A percentile compares a stretch with the other conserved stretches of the same genome.
Conservation (phyloP, 805 yeast species). For the Wickerhamomyces sydowiorum region DNA sequence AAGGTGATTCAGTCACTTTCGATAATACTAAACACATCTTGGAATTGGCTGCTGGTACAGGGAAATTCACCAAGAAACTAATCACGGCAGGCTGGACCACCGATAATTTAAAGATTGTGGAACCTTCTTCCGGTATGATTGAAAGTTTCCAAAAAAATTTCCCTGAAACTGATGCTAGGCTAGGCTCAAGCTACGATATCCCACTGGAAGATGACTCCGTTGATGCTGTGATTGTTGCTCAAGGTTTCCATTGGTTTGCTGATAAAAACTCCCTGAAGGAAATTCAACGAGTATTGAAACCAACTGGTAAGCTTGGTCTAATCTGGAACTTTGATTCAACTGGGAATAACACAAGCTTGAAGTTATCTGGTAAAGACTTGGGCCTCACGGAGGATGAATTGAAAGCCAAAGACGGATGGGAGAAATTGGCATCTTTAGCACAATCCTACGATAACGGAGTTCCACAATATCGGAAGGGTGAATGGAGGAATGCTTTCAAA, state of each 20-base stretch:
- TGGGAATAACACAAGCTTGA: constrained; percentile 9
- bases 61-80: constrained; percentile 50
- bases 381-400: constrained; percentile 6
- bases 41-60: constrained; percentile 61
- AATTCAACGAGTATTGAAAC: constrained; percentile 43
- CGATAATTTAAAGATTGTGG: constrained; percentile 38
- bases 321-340: constrained; percentile 53
- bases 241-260: constrained; percentile 67
- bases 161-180: constrained; percentile 33
- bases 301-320: constrained; percentile 43
- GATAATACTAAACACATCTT: constrained; percentile 25
- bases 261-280: constrained; percentile 42
- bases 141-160: constrained; percentile 38
- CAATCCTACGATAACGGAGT: constrained; percentile 34
- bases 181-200: constrained; percentile 40
- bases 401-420: constrained; percentile 9
- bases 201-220: constrained; percentile 38
- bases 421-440: constrained; percentile 10
- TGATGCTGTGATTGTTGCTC: constrained; percentile 51
- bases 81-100: constrained; percentile 30
- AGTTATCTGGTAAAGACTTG: constrained; percentile 4
- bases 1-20: constrained; percentile 4
- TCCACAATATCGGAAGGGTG: constrained; percentile 49
- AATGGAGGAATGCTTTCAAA: constrained; percentile 40
- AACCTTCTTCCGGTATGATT: constrained; percentile 56